Percentiles rank a stretch among this genome's conserved stretches.
These are phyloP conservation scores for Effrenium voratum DNA, from an alignment of 73 alveolate genomes.

Conservation along the genomic window DNA sequence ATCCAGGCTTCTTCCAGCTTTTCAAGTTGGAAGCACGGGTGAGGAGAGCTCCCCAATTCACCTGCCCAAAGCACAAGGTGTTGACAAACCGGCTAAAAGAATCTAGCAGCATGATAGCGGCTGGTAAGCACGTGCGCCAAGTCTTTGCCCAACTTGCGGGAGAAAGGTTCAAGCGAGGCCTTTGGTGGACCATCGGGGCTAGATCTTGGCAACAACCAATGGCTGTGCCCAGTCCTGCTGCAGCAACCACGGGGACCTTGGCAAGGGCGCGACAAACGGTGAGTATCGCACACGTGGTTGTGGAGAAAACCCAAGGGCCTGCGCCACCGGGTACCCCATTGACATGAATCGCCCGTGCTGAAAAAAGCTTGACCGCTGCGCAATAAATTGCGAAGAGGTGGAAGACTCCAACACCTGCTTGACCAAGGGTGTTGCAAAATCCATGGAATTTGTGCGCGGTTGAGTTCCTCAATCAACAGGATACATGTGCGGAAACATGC, in stretches of 20 bases:
- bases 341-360: not conserved
- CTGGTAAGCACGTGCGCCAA: not conserved
- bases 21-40: too few relatives aligned
- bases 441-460: not conserved
- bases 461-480: not conserved
- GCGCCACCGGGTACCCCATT: constrained; percentile 4
- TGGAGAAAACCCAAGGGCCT: not conserved
- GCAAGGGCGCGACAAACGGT: not conserved
- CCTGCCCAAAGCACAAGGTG: constrained; percentile 4
- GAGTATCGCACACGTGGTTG: not conserved
- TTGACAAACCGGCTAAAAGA: not conserved
- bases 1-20: too few relatives aligned
- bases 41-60: not conserved
- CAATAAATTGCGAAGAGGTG: not conserved
- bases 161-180: not conserved
- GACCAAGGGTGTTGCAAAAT: not conserved
- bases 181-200: not conserved
- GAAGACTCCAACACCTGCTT: constrained; percentile 10
- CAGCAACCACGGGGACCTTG: not conserved
- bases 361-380: not conserved
- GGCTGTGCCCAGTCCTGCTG: not conserved
- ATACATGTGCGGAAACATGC: not conserved
- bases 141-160: not conserved
- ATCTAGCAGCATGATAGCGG: not conserved
- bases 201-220: not conserved